Evolutionary conservation across 2,329 filamentous ascomycete genomes (phyloP), one percentile per base, ranked within the genome.

Genomic region (Cladosporium sp.): DNA sequence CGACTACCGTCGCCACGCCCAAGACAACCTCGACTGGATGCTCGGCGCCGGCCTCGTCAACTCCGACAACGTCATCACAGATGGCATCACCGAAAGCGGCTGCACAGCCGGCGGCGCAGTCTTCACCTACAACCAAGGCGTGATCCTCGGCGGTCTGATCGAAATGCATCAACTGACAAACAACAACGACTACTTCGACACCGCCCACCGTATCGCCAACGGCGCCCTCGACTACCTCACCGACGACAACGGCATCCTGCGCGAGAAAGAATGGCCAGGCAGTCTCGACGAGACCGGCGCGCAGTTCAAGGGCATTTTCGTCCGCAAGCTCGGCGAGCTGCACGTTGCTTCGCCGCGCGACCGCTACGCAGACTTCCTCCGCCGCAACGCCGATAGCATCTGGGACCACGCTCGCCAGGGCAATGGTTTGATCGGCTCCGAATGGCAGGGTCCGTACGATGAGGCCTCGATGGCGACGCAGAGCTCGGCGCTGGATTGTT

Each of bases 281-380:
- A 50, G 57, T 8, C 66, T 64, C 38, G 69, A 68, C 18, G 57
- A 50, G 12, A 67, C 69, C 40, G 77, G 73, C 1, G 73, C 78
- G 29, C 80, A 85, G 59, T 88, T 88, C 74, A 88, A 88, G 67
- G 85, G 85, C 3, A 73, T 86, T 25, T 86, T 87, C 54, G 73
- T 79, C n/a, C 76, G 83, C 18, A 85, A 86, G 59, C 69, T 88
- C 18, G 72, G 72, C 19, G 74, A 77, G 51, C 67, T 88, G 19
- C 72, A 84, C 20, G 59, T 63, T 0, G 76, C 65, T 2, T 72
- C 73, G 1, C 76, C 76, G 0, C 67, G 77, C 29, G 64, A 71
- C 6, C 62, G 62, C 8, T 83, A 82, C 58, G 68, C 66, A 11
- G 62, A 68, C 2, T 80, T 82, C 49, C 78, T 88, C 48, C 62